Percentiles rank a stretch among this genome's conserved stretches.
Evolutionary conservation across 208 protist species (phyloP).

Genomic region (Phytomonas serpens): DNA sequence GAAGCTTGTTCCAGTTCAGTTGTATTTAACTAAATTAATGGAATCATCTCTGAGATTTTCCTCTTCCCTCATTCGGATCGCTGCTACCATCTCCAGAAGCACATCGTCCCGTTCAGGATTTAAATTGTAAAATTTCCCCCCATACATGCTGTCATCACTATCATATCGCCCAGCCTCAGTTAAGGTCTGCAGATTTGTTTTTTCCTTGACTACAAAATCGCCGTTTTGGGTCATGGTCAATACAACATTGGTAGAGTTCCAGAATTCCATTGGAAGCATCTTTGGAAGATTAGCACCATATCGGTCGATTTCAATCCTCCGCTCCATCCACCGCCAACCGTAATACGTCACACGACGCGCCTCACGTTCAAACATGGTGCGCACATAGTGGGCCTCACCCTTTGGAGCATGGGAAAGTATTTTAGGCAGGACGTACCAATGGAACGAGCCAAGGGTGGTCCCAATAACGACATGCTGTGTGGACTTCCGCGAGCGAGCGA

Average conservation of each 20-base stretch:
- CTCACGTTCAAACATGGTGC: slow-evolving; percentile 82
- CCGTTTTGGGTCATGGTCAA: not conserved
- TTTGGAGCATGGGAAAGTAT: slow-evolving; percentile 71
- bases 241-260: not conserved
- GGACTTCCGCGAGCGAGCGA: slow-evolving; percentile 28
- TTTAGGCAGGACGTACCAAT: slow-evolving; percentile 78
- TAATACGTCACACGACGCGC: slow-evolving; percentile 83
- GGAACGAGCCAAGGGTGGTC: slow-evolving; percentile 79
- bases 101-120: not conserved
- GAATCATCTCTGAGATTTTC: not conserved
- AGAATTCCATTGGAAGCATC: slow-evolving; percentile 12
- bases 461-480: slow-evolving; percentile 84
- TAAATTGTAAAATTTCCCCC: not conserved
- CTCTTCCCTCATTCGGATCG: not conserved
- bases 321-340: slow-evolving; percentile 71
- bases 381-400: slow-evolving; percentile 72
- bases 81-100: not conserved
- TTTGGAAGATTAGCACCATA: slow-evolving; percentile 48
- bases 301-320: slow-evolving; percentile 67
- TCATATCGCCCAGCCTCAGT: slow-evolving; percentile 18
- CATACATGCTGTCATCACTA: slow-evolving; percentile 4
- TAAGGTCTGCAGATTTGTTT: not conserved
- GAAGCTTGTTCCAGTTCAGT: not conserved
- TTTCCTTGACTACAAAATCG: not conserved
- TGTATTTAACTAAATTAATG: not conserved